Percentiles rank a stretch among this genome's conserved stretches.
These are phyloP conservation scores for Cucurbita argyrosperma DNA, from an alignment of 306 rosid genomes.

Conservation along the genomic window DNA sequence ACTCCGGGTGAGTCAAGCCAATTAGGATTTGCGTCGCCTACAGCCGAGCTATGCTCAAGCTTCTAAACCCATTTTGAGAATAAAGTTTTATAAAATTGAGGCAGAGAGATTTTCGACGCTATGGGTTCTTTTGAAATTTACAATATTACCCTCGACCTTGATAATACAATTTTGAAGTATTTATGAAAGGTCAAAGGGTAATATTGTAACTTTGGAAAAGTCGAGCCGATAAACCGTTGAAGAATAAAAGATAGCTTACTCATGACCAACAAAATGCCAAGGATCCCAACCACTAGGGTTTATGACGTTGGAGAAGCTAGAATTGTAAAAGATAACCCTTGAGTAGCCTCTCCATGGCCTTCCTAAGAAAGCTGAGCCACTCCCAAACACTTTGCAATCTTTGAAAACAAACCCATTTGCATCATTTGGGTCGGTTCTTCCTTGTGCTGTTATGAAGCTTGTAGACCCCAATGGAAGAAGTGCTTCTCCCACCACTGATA, in stretches of 20 bases:
- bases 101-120: too few species aligned
- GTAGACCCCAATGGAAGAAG: slow-evolving; percentile 21
- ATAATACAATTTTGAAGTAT: too few species aligned
- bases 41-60: too few species aligned
- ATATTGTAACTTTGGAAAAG: too few species aligned
- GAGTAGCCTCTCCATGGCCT: slow-evolving; percentile 72
- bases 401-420: slow-evolving; percentile 60
- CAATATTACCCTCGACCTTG: too few species aligned
- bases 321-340: slow-evolving; percentile 49
- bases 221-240: neutral
- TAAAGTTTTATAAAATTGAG: too few species aligned
- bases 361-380: slow-evolving; percentile 56
- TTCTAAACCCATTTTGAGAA: too few species aligned
- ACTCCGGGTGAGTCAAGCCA: too few species aligned
- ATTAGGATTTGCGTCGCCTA: too few species aligned
- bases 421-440: slow-evolving; percentile 27
- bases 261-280: slow-evolving; percentile 18
- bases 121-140: too few species aligned
- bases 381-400: slow-evolving; percentile 29
- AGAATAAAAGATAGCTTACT: slow-evolving; percentile 21
- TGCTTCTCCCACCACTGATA: slow-evolving; percentile 28
- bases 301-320: slow-evolving; percentile 24
- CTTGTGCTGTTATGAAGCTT: slow-evolving; percentile 72
- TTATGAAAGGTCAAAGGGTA: too few species aligned
- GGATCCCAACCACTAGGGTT: slow-evolving; percentile 50